Conservation (phyloP, 2,329 filamentous ascomycete genomes). For the Arthrobotrys sphaeroides region DNA sequence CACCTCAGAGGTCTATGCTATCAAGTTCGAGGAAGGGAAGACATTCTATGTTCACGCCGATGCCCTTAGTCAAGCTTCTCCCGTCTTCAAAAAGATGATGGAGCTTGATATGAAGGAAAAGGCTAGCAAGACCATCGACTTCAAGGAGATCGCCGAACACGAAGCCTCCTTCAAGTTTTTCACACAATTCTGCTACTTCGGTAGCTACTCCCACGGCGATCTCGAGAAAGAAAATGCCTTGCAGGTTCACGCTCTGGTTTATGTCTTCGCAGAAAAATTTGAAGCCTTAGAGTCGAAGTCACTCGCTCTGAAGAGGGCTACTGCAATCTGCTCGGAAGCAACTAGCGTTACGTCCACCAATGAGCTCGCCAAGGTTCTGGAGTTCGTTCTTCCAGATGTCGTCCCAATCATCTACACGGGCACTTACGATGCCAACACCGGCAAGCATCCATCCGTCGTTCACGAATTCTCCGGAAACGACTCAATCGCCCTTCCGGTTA, state of each 20-base stretch:
- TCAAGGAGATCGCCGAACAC: background rate
- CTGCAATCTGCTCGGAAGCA: slow-evolving; percentile 6
- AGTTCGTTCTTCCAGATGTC: slow-evolving; percentile 28
- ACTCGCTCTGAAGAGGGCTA: slow-evolving; percentile 39
- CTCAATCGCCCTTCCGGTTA: background rate
- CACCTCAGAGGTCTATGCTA: slow-evolving; percentile 18
- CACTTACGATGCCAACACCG: slow-evolving; percentile 29
- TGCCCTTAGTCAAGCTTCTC: slow-evolving; percentile 16
- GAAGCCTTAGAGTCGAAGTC: slow-evolving; percentile 33
- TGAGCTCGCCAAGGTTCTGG: slow-evolving; percentile 9
- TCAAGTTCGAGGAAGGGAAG: slow-evolving; percentile 22
- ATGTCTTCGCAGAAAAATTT: slow-evolving; percentile 39
- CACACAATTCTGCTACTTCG: slow-evolving; percentile 41
- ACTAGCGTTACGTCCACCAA: background rate
- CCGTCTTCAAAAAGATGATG: slow-evolving; percentile 29
- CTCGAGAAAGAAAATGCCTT: slow-evolving; percentile 24
- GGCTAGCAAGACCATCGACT: background rate
- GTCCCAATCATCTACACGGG: slow-evolving; percentile 29
- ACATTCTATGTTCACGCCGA: slow-evolving; percentile 23
- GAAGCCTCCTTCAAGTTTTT: slow-evolving; percentile 16
- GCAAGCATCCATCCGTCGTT: slow-evolving; percentile 6
- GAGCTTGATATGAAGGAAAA: slow-evolving; percentile 33
- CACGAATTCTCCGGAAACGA: background rate
- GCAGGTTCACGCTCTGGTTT: slow-evolving; percentile 30
- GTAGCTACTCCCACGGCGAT: slow-evolving; percentile 29